Evolutionary conservation across 345 rosid genomes (phyloP).

Genomic region (Lumnitzera racemosa): DNA sequence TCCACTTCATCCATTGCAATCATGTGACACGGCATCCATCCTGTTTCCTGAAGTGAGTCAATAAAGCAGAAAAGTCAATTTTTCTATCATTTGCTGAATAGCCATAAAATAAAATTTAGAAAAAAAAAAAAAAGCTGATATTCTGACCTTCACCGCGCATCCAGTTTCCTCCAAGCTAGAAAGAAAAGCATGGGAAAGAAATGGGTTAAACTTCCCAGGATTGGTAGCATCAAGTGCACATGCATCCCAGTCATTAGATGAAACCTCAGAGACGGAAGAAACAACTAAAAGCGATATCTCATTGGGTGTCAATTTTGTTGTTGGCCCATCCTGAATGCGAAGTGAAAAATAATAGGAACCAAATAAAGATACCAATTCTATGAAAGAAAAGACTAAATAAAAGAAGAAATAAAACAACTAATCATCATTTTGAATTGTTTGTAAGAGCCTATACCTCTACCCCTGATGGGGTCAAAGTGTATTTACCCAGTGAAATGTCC

Average conservation of each 20-base stretch:
- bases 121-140: background rate
- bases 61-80: slow-evolving; percentile 6
- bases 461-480: slow-evolving; percentile 38
- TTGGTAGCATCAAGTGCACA: slow-evolving; percentile 71
- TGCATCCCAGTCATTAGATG: slow-evolving; percentile 66
- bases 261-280: slow-evolving; percentile 67
- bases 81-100: background rate
- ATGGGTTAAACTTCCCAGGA: slow-evolving; percentile 64
- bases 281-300: slow-evolving; percentile 49
- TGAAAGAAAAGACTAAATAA: background rate
- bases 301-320: slow-evolving; percentile 15
- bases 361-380: slow-evolving; percentile 1
- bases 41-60: slow-evolving; percentile 61
- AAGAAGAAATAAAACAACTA: background rate
- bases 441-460: slow-evolving; percentile 43
- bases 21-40: slow-evolving; percentile 82
- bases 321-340: slow-evolving; percentile 31
- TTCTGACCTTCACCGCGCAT: slow-evolving; percentile 59
- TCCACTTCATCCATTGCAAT: slow-evolving; percentile 71
- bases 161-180: slow-evolving; percentile 77
- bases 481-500: slow-evolving; percentile 42
- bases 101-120: background rate
- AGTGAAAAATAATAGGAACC: slow-evolving; percentile 4
- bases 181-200: slow-evolving; percentile 71
- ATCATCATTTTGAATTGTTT: slow-evolving; percentile 3